These are phyloP conservation scores for Carex scoparia DNA, from an alignment of 176 grass and related monocot species.

Conservation along the genomic window DNA sequence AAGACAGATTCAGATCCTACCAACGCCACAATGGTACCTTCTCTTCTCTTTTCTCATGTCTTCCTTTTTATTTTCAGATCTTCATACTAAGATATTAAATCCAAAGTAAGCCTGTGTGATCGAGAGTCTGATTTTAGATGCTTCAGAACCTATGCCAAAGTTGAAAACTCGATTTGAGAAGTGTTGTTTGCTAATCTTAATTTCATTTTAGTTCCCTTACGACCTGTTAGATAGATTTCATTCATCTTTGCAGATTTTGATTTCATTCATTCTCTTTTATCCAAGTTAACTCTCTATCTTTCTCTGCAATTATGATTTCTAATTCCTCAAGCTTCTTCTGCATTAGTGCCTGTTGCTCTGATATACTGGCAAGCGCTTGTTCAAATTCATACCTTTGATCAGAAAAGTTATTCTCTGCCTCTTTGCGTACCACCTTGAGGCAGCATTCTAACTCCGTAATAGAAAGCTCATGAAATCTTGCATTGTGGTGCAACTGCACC, in stretches of 20 bases:
- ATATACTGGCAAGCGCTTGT: constrained; percentile 33
- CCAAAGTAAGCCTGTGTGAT: not conserved
- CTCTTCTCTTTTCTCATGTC: not conserved
- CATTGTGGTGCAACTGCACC: constrained; percentile 48
- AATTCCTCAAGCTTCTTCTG: constrained; percentile 41
- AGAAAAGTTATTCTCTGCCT: constrained; percentile 21
- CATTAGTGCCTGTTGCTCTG: constrained; percentile 44
- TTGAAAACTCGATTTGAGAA: not conserved
- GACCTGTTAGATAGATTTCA: not conserved
- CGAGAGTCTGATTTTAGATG: not conserved
- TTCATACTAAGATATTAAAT: not conserved
- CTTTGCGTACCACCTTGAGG: constrained; percentile 43
- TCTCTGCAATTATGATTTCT: constrained; percentile 42
- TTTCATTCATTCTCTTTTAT: constrained; percentile 18
- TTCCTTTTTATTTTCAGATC: not conserved
- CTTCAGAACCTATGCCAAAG: not conserved
- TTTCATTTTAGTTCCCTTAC: not conserved
- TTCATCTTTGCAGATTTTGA: not conserved
- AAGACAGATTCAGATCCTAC: not conserved
- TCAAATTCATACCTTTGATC: constrained; percentile 26
- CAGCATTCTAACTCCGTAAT: constrained; percentile 59
- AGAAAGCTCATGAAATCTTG: constrained; percentile 58
- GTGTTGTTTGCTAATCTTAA: not conserved
- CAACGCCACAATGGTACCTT: constrained; percentile 3
- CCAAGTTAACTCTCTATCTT: constrained; percentile 42